These are phyloP conservation scores for Lecanicillium sp. DNA, from an alignment of 2,329 filamentous ascomycete genomes.

Conservation along the genomic window DNA sequence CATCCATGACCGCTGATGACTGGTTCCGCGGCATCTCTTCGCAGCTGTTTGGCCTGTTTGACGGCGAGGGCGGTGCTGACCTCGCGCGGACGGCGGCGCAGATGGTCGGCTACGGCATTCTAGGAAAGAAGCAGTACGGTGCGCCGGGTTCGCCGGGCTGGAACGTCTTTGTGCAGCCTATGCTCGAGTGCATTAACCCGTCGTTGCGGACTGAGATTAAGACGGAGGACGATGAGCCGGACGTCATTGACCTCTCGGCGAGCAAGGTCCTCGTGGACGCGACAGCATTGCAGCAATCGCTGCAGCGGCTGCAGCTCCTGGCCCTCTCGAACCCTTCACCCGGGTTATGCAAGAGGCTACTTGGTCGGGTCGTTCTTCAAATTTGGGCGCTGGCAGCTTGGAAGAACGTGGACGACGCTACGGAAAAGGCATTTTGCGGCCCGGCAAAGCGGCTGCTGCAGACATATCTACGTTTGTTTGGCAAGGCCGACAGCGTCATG, in stretches of 20 bases:
- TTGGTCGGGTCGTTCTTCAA: constrained; percentile 50
- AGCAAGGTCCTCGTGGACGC: constrained; percentile 37
- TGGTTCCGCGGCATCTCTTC: constrained; percentile 56
- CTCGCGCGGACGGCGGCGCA: constrained; percentile 28
- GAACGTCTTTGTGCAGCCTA: constrained; percentile 52
- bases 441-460: constrained; percentile 44
- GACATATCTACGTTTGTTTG: constrained; percentile 50
- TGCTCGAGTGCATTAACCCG: constrained; percentile 45
- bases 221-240: constrained; percentile 22
- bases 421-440: constrained; percentile 31
- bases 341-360: constrained; percentile 53
- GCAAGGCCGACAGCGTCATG: constrained; percentile 40
- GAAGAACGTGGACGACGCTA: constrained; percentile 23
- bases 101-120: constrained; percentile 48
- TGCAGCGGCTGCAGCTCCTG: constrained; percentile 49
- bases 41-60: constrained; percentile 54
- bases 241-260: constrained; percentile 37
- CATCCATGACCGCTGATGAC: constrained; percentile 39
- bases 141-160: constrained; percentile 57
- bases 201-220: constrained; percentile 15
- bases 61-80: constrained; percentile 37
- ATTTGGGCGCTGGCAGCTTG: constrained; percentile 57
- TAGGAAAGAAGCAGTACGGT: constrained; percentile 56
- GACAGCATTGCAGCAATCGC: constrained; percentile 37
- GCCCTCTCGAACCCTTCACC: constrained; percentile 59